phyloP scores from a whole-genome alignment of 2,329 filamentous ascomycete genomes.

The Pyrenochaeta sp. region DNA sequence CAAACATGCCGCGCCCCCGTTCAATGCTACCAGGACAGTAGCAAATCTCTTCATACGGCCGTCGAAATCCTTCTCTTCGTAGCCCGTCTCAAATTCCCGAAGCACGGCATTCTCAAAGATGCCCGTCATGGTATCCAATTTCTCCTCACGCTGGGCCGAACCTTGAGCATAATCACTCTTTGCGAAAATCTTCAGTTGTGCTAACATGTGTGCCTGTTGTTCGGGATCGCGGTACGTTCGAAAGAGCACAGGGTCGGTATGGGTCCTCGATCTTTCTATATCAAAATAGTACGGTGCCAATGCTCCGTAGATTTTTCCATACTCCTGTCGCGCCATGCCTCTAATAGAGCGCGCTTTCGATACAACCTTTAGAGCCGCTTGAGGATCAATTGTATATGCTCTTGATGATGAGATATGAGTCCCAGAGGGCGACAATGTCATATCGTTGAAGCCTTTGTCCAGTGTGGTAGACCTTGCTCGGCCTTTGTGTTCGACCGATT shows the following conservation, averaged over 20 bases:
- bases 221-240: slow-evolving; percentile 87
- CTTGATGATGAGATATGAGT: slow-evolving; percentile 36
- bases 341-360: slow-evolving; percentile 78
- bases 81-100: slow-evolving; percentile 91
- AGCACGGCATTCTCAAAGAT: slow-evolving; percentile 92
- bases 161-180: slow-evolving; percentile 82
- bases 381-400: slow-evolving; percentile 59
- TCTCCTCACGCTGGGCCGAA: slow-evolving; percentile 74
- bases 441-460: slow-evolving; percentile 81
- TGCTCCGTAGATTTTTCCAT: slow-evolving; percentile 87
- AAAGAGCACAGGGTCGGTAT: slow-evolving; percentile 85
- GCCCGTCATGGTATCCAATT: slow-evolving; percentile 75
- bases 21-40: slow-evolving; percentile 81
- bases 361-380: slow-evolving; percentile 73
- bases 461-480: slow-evolving; percentile 46
- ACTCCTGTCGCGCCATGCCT: slow-evolving; percentile 87
- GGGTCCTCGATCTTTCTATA: slow-evolving; percentile 73
- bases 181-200: slow-evolving; percentile 80
- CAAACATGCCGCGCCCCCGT: slow-evolving; percentile 79
- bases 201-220: slow-evolving; percentile 87
- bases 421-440: slow-evolving; percentile 61
- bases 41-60: slow-evolving; percentile 90
- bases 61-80: slow-evolving; percentile 86
- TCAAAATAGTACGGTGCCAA: slow-evolving; percentile 90
- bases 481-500: slow-evolving; percentile 43